These are phyloP conservation scores for Solanum appendiculatum DNA, from an alignment of 257 asterid genomes.

Conservation along the genomic window DNA sequence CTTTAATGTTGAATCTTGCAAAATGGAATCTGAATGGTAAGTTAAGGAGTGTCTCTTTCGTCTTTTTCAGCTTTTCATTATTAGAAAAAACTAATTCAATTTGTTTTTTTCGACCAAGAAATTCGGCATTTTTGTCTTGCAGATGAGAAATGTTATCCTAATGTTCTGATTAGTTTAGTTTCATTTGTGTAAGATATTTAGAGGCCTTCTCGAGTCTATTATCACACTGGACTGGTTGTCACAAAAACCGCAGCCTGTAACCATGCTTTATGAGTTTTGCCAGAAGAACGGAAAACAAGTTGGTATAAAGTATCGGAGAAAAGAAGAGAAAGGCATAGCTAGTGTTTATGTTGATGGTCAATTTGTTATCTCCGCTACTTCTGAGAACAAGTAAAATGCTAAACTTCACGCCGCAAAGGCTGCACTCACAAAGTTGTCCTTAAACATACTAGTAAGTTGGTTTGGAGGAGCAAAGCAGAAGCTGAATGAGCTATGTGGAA, in stretches of 20 bases:
- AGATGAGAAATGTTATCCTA: neutral
- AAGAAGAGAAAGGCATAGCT: conserved; percentile 38
- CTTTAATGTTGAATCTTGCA: too few relatives aligned
- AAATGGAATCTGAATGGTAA: too few relatives aligned
- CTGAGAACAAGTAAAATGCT: conserved; percentile 61
- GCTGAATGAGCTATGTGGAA: conserved; percentile 57
- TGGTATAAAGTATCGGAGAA: conserved; percentile 27
- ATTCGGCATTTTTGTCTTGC: neutral
- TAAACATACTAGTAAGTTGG: neutral
- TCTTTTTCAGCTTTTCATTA: neutral
- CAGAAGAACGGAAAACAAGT: conserved; percentile 59
- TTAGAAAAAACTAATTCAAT: neutral
- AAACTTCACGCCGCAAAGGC: conserved; percentile 72
- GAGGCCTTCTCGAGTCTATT: conserved; percentile 54
- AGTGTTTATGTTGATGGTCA: conserved; percentile 52
- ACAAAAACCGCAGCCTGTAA: conserved; percentile 79
- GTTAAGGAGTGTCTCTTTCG: neutral
- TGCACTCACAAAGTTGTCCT: conserved; percentile 39
- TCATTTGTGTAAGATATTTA: conserved; percentile 33
- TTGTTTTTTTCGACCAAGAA: neutral
- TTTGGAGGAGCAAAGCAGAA: conserved; percentile 56
- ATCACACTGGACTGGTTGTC: conserved; percentile 40
- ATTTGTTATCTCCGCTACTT: conserved; percentile 42
- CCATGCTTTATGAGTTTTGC: conserved; percentile 52
- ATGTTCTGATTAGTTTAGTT: neutral